These are phyloP conservation scores for Lentinus polychrous DNA, from an alignment of 1,284 basidiomycete species.

Conservation along the genomic window DNA sequence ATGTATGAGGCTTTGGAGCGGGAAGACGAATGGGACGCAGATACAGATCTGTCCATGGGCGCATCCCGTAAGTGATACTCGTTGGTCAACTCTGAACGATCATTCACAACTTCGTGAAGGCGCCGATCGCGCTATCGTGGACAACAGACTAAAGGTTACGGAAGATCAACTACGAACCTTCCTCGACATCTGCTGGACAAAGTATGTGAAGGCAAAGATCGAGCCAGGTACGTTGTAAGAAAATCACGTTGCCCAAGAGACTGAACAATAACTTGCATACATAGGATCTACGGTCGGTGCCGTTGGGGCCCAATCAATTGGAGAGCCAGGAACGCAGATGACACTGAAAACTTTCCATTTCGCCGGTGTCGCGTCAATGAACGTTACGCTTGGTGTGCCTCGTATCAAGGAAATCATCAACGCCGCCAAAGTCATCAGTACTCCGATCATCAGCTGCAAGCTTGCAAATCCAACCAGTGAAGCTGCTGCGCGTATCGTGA, in stretches of 20 bases:
- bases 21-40: conserved; percentile 71
- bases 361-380: conserved; percentile 99
- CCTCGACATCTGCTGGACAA: conserved; percentile 83
- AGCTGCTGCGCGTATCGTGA: conserved; percentile 93
- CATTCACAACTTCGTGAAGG: conserved; percentile 27
- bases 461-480: conserved; percentile 83
- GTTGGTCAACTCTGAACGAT: background rate
- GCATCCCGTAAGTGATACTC: conserved; percentile 48
- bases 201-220: conserved; percentile 91
- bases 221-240: conserved; percentile 62
- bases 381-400: conserved; percentile 97
- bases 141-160: conserved; percentile 91
- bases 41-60: conserved; percentile 74
- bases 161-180: conserved; percentile 75
- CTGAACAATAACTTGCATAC: background rate
- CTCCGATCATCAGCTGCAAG: conserved; percentile 97
- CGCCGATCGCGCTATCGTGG: conserved; percentile 65
- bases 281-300: conserved; percentile 96
- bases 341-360: conserved; percentile 99
- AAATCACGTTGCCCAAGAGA: conserved; percentile 6
- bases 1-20: conserved; percentile 82
- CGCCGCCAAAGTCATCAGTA: conserved; percentile 93
- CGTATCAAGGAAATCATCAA: conserved; percentile 99
- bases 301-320: conserved; percentile 98
- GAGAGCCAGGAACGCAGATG: conserved; percentile 99